A percentile compares a stretch with the other conserved stretches of the same genome.
Conservation (phyloP, 495 filamentous ascomycete genomes). For the Aspergillus biplanus region DNA sequence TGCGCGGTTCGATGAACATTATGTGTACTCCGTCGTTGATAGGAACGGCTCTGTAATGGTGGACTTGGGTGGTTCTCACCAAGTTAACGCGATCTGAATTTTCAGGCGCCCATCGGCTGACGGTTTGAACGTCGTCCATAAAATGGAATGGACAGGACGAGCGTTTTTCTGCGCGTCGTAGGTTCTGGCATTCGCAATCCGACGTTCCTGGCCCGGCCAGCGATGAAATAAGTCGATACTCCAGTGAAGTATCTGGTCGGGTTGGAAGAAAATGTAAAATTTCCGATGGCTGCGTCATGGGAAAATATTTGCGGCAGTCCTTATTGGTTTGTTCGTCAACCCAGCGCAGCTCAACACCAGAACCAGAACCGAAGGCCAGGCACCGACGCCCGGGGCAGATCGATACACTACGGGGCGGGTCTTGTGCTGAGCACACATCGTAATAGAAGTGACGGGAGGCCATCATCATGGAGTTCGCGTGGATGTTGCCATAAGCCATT, state of each 20-base stretch:
- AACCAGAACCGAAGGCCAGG: constrained; percentile 70
- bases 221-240: constrained; percentile 69
- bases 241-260: constrained; percentile 44
- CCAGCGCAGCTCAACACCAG: constrained; percentile 75
- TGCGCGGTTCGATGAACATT: constrained; percentile 68
- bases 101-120: constrained; percentile 31
- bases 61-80: constrained; percentile 50
- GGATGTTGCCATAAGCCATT: no score
- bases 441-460: constrained; percentile 47
- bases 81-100: constrained; percentile 36
- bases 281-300: constrained; percentile 68
- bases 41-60: constrained; percentile 71
- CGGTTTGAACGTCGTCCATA: constrained; percentile 32
- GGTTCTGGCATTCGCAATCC: constrained; percentile 39
- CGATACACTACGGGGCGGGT: constrained; percentile 68
- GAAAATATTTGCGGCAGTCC: constrained; percentile 64
- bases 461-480: constrained; percentile 31
- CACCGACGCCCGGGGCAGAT: constrained; percentile 70
- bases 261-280: constrained; percentile 69
- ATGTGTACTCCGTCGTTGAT: constrained; percentile 72
- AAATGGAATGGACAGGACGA: constrained; percentile 39
- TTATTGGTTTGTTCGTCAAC: constrained; percentile 63
- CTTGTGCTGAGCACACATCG: constrained; percentile 66
- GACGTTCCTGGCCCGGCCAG: constrained; percentile 52
- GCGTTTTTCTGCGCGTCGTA: constrained; percentile 29